Evolutionary conservation across 306 rosid genomes (phyloP), one percentile per base, ranked within the genome.

Genomic region (Castanea crenata): DNA sequence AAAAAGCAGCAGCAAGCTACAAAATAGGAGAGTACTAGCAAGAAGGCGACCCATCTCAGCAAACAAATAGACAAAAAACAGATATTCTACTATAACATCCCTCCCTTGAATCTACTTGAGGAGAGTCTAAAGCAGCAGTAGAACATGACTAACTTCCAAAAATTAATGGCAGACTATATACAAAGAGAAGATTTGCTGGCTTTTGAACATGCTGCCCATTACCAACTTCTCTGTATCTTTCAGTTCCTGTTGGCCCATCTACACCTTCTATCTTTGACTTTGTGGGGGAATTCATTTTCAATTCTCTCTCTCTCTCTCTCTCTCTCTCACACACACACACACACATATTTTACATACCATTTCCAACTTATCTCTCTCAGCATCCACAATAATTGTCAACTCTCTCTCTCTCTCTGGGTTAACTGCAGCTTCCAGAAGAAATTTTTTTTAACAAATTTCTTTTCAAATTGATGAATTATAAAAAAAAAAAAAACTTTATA

Each of bases 11-110:
- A 91, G 75, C 54, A 86, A 71, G 82, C 80, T 79, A 80, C 84
- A 91, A 67, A 87, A 79, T 52, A 88, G 84, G 76, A 90, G 70
- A 76, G 81, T 75, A 62, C 59, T 71, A 71, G 81, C 86, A 78
- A 79, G 74, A 82, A 78, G 80, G 65, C 84, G 76, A 76, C 84
- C 88, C 99, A 96, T 96, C 64, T 74, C 79, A 25, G 59, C 84
- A 75, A 80, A 77, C 69, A 51, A 57, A 55, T 49, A 31, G 44
- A 76, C 56, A 79, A 52, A 38, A 72, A 27, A 41, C 74, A 55
- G 55, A 25, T 55, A 25, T 59, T 68, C 61, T 34, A 31, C 65
- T 78, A 85, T 35, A 74, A 14, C 86, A 76, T 82, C 80, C 18
- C 74, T 31, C 41, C 62, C 76, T 64, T 71, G 78, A 85, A 84